Conservation (phyloP, 2,329 filamentous ascomycete genomes). For the Rutstroemia sp. region DNA sequence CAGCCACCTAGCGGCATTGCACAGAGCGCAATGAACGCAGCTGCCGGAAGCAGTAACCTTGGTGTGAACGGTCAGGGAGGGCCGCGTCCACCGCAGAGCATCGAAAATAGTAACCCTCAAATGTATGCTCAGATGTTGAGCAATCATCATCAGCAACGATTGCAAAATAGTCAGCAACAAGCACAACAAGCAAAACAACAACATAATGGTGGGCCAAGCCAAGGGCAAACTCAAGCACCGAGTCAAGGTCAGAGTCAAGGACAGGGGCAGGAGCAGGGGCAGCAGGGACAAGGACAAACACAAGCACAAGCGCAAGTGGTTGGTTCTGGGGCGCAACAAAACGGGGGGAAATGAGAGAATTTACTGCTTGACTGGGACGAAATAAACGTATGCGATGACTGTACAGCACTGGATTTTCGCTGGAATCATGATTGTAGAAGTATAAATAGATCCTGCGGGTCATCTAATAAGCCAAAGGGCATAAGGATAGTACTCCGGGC, state of each 20-base stretch:
- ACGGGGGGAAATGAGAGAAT: conserved; percentile 1
- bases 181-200: conserved; percentile 16
- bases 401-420: background rate
- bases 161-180: conserved; percentile 24
- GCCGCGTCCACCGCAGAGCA: conserved; percentile 17
- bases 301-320: conserved; percentile 7
- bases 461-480: background rate
- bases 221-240: background rate
- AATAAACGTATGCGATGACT: background rate
- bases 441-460: conserved; percentile 2
- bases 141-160: conserved; percentile 34
- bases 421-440: conserved; percentile 4
- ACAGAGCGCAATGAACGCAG: conserved; percentile 45
- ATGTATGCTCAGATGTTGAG: conserved; percentile 46
- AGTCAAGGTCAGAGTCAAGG: too few relatives aligned
- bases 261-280: too few relatives aligned
- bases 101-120: conserved; percentile 37
- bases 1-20: conserved; percentile 34
- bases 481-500: background rate
- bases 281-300: background rate
- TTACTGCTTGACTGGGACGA: background rate
- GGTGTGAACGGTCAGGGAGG: conserved; percentile 7
- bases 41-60: conserved; percentile 33
- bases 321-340: conserved; percentile 10
- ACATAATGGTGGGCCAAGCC: conserved; percentile 12